Evolutionary conservation across 164 flowering plant genomes (phyloP).

Genomic region (Annona squamosa): DNA sequence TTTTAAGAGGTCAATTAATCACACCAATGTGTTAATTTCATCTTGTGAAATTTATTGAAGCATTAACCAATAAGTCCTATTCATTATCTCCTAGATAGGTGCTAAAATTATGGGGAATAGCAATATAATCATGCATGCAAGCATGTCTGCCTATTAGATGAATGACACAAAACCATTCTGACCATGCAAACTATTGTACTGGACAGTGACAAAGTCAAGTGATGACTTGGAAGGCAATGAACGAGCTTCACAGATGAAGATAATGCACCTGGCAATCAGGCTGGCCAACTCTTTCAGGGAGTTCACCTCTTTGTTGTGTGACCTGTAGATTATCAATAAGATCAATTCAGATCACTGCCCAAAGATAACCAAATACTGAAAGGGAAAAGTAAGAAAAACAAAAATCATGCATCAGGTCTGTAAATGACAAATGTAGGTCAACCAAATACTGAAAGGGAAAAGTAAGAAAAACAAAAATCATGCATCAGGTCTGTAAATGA

Average conservation of each 20-base stretch:
- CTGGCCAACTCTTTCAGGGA: slow-evolving; percentile 75
- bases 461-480: slow-evolving; percentile 5
- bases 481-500: background rate
- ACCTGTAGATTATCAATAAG: slow-evolving; percentile 24
- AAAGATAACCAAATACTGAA: background rate
- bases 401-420: background rate
- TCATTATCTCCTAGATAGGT: background rate
- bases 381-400: slow-evolving; percentile 3
- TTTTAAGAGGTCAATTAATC: too few relatives aligned
- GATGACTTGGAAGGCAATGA: background rate
- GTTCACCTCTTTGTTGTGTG: slow-evolving; percentile 40
- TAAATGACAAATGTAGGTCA: background rate
- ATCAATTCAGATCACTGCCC: background rate
- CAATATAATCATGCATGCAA: too few relatives aligned
- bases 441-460: background rate
- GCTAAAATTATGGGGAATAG: background rate
- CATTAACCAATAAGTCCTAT: background rate
- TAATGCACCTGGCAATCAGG: slow-evolving; percentile 67
- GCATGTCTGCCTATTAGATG: background rate
- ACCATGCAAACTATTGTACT: background rate
- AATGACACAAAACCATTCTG: background rate
- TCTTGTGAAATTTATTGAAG: background rate
- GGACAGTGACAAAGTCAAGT: background rate
- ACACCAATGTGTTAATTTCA: too few relatives aligned
- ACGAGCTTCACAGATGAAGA: slow-evolving; percentile 6